Evolutionary conservation across 2,329 filamentous ascomycete species (phyloP).

Genomic region (Sclerotinia nivalis): DNA sequence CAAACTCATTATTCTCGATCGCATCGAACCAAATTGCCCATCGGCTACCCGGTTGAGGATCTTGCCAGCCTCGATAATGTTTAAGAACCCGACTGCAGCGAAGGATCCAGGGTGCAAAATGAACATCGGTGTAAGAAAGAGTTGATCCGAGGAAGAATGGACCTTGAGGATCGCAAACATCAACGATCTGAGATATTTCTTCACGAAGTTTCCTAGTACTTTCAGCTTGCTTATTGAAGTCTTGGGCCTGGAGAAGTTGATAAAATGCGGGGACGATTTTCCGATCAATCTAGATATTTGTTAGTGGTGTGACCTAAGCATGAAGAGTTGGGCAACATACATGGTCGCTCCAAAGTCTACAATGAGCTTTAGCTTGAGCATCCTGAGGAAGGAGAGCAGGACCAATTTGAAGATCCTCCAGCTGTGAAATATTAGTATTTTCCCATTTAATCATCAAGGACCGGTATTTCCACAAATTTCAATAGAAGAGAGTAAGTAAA

Average conservation of each 20-base stretch:
- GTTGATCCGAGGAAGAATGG: constrained; percentile 43
- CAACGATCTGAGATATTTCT: constrained; percentile 56
- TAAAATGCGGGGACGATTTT: constrained; percentile 78
- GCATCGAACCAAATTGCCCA: constrained; percentile 45
- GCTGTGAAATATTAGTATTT: constrained; percentile 44
- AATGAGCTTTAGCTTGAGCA: constrained; percentile 69
- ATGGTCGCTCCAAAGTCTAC: constrained; percentile 79
- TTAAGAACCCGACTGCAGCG: constrained; percentile 44
- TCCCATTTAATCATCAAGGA: not conserved
- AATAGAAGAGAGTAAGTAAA: not conserved
- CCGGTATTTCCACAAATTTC: not conserved
- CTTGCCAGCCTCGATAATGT: constrained; percentile 44
- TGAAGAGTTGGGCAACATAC: constrained; percentile 47
- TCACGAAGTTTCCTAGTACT: constrained; percentile 62
- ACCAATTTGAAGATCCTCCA: constrained; percentile 70
- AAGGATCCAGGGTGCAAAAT: constrained; percentile 46
- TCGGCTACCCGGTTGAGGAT: constrained; percentile 42
- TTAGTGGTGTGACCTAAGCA: constrained; percentile 2
- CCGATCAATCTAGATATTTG: constrained; percentile 63
- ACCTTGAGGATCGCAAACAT: constrained; percentile 41
- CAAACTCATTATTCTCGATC: constrained; percentile 43
- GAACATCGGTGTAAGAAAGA: constrained; percentile 44
- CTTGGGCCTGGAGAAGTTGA: constrained; percentile 66
- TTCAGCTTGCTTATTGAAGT: constrained; percentile 57
- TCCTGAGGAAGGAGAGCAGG: constrained; percentile 63